Evolutionary conservation across 2,329 filamentous ascomycete species (phyloP), one percentile per base, ranked within the genome.

Genomic region (Stemphylium vesicarium): DNA sequence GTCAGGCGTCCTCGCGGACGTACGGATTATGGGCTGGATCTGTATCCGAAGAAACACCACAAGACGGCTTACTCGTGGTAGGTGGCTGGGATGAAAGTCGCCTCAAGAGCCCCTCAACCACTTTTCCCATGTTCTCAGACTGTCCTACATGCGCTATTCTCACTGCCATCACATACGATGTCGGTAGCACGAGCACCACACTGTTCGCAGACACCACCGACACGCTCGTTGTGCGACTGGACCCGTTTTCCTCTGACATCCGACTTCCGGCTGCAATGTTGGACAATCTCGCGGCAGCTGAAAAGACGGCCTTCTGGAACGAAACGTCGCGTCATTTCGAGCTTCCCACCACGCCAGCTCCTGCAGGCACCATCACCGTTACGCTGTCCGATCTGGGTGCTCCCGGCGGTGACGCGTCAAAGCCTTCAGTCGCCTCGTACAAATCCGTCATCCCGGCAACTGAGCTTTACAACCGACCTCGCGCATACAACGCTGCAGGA

Each of bases 101-200:
- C 8, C 41, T 63, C 22, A 62, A 53, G 3, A 55, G 50, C 26
- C 37, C 60, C 1, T 43, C 60, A 18, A 61, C 53, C 29, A 59
- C 53, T 12, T 63, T 63, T 51, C 60, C 60, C 40, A 63, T 59
- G 58, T 62, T 59, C 32, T 59, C 60, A 7, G 58, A 63, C 16
- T 63, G 60, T 48, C 50, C 58, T 39, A 63, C 60, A 43, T 63
- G 60, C 48, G 60, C 60, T 11, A 50, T 61, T 16, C 41, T 63
- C 10, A 63, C 60, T n/a, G 60, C 60, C 16, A 62, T 63, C 26
- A 63, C 60, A 1, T 63, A 63, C 31, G 60, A 63, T 43, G 42
- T 41, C 40, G 58, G 58, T 12, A 50, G 56, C 10, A 57, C 38
- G 37, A 61, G 57, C 37, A 63, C 58, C 11, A 55, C 49, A n/a